Base-by-base conservation (phyloP, 148 eudicot species). In the Rhododendron ovatum region DNA sequence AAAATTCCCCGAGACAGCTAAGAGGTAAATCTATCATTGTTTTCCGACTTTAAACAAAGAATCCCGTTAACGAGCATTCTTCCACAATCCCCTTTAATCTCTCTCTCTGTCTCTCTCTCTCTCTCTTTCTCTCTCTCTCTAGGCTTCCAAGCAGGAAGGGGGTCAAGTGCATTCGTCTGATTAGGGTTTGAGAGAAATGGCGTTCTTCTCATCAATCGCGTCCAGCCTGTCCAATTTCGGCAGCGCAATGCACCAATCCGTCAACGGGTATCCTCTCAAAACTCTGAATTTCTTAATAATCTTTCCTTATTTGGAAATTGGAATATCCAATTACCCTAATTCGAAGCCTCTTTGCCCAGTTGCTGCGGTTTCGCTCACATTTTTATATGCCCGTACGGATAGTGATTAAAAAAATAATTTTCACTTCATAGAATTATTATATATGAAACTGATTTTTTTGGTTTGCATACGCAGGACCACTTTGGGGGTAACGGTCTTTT, bases 141-240 rank as follows among this genome's bases (percentile, higher is more conserved):
- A 1, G 59, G 30, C 33, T 9, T 41, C 1, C 26, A 9, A 20
- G n/a, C 48, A 53, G 57, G 57, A 53, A 13, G 18, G 50, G 57
- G 17, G 1, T 55, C 6, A 55, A 55, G 61, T 17, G 22, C 22
- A 55, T 55, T 55, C 24, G 7, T 55, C 61, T 15, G 61, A 17
- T 53, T 87, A 91, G 91, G 90, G 88, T 90, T 71, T 15, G 37
- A 71, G 20, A 71, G 76, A 71, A 15, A 75, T 48, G 85, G 85
- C 76, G 4, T 94, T 96, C 79, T 95, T 96, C 89, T 80, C 94
- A 20, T 88, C 98, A 13, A 87, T 96, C 84, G 85, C 93, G 47
- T 94, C 95, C 24, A 87, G 96, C 35, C 87, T 95, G 61, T 94
- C 99, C 30, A 90, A 89, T 89, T 91, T 96, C 82, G 92, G 96